These are phyloP conservation scores for Starmera stellimalicola DNA, from an alignment of 1,139 yeast species.

Conservation along the genomic window DNA sequence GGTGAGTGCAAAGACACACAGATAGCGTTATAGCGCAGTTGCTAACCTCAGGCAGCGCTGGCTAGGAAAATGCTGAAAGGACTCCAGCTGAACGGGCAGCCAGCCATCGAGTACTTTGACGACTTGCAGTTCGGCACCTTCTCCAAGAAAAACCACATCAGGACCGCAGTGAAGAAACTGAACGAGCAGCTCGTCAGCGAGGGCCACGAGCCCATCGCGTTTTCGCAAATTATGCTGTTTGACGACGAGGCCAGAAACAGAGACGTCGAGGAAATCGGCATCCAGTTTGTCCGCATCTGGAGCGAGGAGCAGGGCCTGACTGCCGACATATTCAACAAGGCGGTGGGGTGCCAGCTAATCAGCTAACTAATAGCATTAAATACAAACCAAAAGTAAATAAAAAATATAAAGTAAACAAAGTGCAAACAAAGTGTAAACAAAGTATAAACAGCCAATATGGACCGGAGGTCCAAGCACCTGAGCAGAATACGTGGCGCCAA, in stretches of 20 bases:
- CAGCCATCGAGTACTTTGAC: slow-evolving; percentile 40
- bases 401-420: too few relatives aligned
- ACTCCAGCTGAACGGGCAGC: slow-evolving; percentile 37
- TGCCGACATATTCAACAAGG: slow-evolving; percentile 35
- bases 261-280: slow-evolving; percentile 56
- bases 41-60: slow-evolving; percentile 21
- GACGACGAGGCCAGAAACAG: slow-evolving; percentile 63
- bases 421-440: too few relatives aligned
- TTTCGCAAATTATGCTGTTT: slow-evolving; percentile 47
- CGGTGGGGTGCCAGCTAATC: too few relatives aligned
- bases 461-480: not conserved
- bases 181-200: slow-evolving; percentile 27
- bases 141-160: slow-evolving; percentile 52
- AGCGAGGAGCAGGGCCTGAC: slow-evolving; percentile 40
- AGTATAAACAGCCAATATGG: too few relatives aligned
- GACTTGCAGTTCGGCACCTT: slow-evolving; percentile 61
- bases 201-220: slow-evolving; percentile 21
- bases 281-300: slow-evolving; percentile 45
- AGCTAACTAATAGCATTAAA: too few relatives aligned
- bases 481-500: slow-evolving; percentile 1
- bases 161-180: slow-evolving; percentile 31
- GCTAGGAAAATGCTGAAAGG: slow-evolving; percentile 46
- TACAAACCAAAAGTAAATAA: too few relatives aligned
- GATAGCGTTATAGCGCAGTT: not conserved
- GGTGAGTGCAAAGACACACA: not conserved